A percentile compares a stretch with the other conserved stretches of the same genome.
Evolutionary conservation across 129 eudicot species (phyloP).

Genomic region (Flaveria linearis): DNA sequence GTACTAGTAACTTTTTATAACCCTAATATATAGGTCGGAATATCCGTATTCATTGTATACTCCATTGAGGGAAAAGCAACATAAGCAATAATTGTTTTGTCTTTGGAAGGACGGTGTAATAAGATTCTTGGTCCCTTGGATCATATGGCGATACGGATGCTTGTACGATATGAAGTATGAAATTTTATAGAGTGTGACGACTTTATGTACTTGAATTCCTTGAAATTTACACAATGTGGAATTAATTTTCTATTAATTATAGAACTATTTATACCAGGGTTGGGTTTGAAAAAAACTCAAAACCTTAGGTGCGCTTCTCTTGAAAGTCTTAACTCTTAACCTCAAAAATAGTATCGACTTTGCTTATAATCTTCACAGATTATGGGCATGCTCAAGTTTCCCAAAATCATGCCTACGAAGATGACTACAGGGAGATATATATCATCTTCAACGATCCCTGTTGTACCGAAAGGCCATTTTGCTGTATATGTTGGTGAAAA

Average conservation of each 20-base stretch:
- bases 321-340: background rate
- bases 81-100: background rate
- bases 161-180: background rate
- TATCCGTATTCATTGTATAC: too few relatives aligned
- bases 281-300: background rate
- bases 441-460: background rate
- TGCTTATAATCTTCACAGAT: background rate
- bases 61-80: background rate
- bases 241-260: background rate
- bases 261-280: constrained; percentile 25
- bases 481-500: background rate
- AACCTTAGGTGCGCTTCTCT: background rate
- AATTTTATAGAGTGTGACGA: background rate
- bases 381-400: background rate
- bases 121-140: constrained; percentile 18
- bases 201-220: background rate
- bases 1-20: too few relatives aligned
- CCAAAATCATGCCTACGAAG: background rate
- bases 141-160: background rate
- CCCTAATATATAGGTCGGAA: too few relatives aligned
- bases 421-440: background rate
- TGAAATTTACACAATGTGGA: background rate
- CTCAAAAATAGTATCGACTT: background rate
- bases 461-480: background rate
- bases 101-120: background rate